Base-by-base conservation (phyloP, 2,329 filamentous ascomycete genomes). In the Didymella pinodella region DNA sequence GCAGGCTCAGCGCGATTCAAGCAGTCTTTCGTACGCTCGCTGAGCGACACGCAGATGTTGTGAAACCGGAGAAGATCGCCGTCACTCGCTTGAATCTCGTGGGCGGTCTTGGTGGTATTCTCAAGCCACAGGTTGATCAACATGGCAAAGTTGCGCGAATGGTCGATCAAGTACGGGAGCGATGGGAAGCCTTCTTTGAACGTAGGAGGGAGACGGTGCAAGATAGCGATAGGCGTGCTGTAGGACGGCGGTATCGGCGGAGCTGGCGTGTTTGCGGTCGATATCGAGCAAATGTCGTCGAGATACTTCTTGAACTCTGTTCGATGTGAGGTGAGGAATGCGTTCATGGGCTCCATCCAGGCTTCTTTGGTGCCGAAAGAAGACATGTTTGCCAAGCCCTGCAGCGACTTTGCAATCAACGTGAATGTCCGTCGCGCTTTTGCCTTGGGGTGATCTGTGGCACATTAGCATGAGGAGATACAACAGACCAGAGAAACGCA, bases 341-440 rank as follows among this genome's bases (percentile, higher is more conserved):
- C 86, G 73, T 97, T 98, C 94, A 98, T 98, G 0, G 93, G 93
- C 78, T 97, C 93, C 93, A 98, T 97, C 92, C 93, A 98, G n/a
- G 90, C 88, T 77, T 98, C 94, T 74, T 97, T 96, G 72, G 91
- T 93, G 40, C 94, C 94, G 73, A 97, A 97, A 0, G 88, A 92
- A 2, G 92, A 91, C 78, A 97, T 84, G 74, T 97, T 97, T 18
- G 93, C 92, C 58, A 98, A 83, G 16, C 92, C 93, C 78, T 97
- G 93, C 8, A 98, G 81, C 1, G 91, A 92, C 77, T 98, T 98
- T 25, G 94, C 92, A 59, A 98, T 93, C 48, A 98, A 84, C 0
- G 94, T 97, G 52, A 97, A 84, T 0, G 93, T 96, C 41, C 94
- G 88, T 73, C 96, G 92, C 11, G 93, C 92, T 52, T 88, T 89